Evolutionary conservation across 1,284 basidiomycete genomes (phyloP), one percentile per base, ranked within the genome.

Genomic region (Stygiomarasmius scandens): DNA sequence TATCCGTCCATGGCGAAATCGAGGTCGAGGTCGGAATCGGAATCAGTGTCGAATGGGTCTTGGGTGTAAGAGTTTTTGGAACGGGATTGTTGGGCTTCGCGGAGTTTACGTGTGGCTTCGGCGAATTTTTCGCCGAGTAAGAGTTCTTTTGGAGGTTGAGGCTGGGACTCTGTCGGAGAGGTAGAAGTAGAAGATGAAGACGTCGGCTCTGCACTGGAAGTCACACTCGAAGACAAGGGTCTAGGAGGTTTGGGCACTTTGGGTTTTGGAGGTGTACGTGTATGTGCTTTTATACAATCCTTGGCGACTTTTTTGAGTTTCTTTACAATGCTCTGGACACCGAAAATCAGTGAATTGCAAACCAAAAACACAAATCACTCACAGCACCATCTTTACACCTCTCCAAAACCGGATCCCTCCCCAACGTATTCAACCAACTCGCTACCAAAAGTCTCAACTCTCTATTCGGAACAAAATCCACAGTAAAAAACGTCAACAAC

Each of bases 401-500:
- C 66, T 81, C 77, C 68, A 92, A 69, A 49, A 88, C 79, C 22
- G 52, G 84, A 71, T 92, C 89, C 61, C 80, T 78, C 44, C 83
- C 77, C 58, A 92, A 71, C n/a, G 82, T 76, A 69, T 95, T 95
- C 55, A 95, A 68, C 92, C 92, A 94, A 54, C 81, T 78, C 14
- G 90, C 84, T 55, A 94, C 77, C 38, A 87, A 69, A 34, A 86
- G 66, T 62, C 92, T 80, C 66, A 95, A 71, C 62, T 90, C 89
- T 54, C 84, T 82, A 70, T 92, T 88, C n/a, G 88, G 85, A 58
- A 93, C 72, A 67, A 95, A 95, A 69, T 95, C 93, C 62, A 92
- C 87, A 54, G 81, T 81, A 71, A 95, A 95, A 70, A 95, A 94
- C 10, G 91, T 93, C 64, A 92, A 75, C 34, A 95, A 70, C 93